phyloP scores from a whole-genome alignment of 2,329 filamentous ascomycete species.

The Cordyceps javanica region DNA sequence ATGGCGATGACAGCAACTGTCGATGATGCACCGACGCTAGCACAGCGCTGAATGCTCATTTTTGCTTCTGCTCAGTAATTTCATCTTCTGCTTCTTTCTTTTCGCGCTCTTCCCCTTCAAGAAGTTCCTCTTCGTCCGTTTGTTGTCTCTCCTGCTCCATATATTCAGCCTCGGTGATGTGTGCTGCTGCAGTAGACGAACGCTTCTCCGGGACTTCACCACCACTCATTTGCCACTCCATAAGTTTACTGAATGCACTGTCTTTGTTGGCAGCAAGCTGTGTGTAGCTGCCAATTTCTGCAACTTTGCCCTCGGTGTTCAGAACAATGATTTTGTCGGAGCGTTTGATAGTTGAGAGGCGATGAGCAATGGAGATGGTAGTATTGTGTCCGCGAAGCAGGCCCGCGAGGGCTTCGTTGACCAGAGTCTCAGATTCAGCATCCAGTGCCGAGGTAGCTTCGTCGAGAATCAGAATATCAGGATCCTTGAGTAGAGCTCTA shows the following conservation, averaged over 20 bases:
- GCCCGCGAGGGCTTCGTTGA: conserved; percentile 80
- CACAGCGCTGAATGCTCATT: neutral
- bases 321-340: conserved; percentile 94
- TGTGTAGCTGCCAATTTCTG: conserved; percentile 80
- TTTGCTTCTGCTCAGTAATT: conserved; percentile 15
- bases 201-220: conserved; percentile 53
- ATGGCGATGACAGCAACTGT: neutral
- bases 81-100: conserved; percentile 22
- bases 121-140: conserved; percentile 36
- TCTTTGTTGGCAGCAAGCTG: conserved; percentile 65
- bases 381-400: conserved; percentile 85
- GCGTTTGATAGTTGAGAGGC: conserved; percentile 91
- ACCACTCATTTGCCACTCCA: conserved; percentile 98
- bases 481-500: conserved; percentile 86
- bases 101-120: conserved; percentile 28
- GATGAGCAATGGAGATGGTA: conserved; percentile 95
- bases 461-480: conserved; percentile 93
- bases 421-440: conserved; percentile 92
- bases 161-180: conserved; percentile 43
- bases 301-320: conserved; percentile 77
- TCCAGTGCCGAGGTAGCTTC: conserved; percentile 95
- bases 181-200: conserved; percentile 26
- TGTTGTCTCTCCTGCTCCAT: conserved; percentile 37
- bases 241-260: conserved; percentile 88
- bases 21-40: neutral